Conservation (phyloP, 2,329 filamentous ascomycete genomes). For the Paecilomyces niveus region DNA sequence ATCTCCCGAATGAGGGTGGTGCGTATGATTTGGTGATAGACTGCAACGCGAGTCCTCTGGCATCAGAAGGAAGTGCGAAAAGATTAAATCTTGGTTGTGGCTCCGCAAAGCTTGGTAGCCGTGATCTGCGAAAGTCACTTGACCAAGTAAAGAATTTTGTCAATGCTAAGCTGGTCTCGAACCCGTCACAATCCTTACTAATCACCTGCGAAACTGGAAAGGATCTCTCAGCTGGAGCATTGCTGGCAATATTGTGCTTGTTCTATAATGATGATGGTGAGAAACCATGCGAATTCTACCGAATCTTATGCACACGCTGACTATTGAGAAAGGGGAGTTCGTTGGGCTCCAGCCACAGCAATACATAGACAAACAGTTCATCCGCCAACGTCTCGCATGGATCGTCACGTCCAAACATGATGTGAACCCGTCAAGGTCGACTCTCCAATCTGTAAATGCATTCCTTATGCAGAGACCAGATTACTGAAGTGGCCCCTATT, state of each 20-base stretch:
- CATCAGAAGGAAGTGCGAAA: slow-evolving; percentile 31
- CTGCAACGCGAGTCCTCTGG: slow-evolving; percentile 24
- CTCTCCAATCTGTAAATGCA: slow-evolving; percentile 84
- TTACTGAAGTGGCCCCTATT: slow-evolving; percentile 15
- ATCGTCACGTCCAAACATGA: slow-evolving; percentile 73
- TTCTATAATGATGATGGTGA: slow-evolving; percentile 61
- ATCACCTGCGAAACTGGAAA: slow-evolving; percentile 70
- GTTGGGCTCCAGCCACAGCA: slow-evolving; percentile 17
- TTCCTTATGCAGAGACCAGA: slow-evolving; percentile 61
- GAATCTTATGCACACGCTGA: slow-evolving; percentile 12
- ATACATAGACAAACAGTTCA: slow-evolving; percentile 63
- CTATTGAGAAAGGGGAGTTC: slow-evolving; percentile 22
- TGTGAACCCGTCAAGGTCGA: slow-evolving; percentile 76
- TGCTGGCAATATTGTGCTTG: slow-evolving; percentile 68
- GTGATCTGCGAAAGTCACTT: slow-evolving; percentile 70
- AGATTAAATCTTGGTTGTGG: slow-evolving; percentile 56
- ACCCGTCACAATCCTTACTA: slow-evolving; percentile 36
- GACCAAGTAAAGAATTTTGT: slow-evolving; percentile 55
- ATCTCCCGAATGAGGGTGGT: slow-evolving; percentile 30
- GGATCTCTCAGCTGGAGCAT: slow-evolving; percentile 71
- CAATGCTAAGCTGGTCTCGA: slow-evolving; percentile 20
- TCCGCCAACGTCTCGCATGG: slow-evolving; percentile 71
- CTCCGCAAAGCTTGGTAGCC: slow-evolving; percentile 69
- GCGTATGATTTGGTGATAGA: slow-evolving; percentile 39
- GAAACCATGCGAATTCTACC: slow-evolving; percentile 2